phyloP scores from a whole-genome alignment of 1,139 yeast genomes.

The Casaregolazyma suthepensis region DNA sequence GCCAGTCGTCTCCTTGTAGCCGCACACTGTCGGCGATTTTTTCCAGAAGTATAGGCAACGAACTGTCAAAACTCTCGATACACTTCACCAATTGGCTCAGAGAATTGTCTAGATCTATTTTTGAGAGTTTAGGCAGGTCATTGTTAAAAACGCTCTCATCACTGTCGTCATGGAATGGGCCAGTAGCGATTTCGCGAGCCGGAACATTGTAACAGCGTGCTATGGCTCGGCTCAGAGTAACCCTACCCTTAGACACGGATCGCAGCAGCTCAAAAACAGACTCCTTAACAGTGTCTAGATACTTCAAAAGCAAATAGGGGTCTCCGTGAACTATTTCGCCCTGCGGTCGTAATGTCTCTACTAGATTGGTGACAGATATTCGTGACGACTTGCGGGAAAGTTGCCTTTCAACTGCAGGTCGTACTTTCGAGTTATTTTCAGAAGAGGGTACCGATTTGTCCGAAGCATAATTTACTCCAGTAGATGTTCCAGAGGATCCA shows the following conservation, averaged over 20 bases:
- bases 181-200: conserved; percentile 7
- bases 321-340: conserved; percentile 37
- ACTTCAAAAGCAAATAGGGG: conserved; percentile 30
- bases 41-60: conserved; percentile 21
- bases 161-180: conserved; percentile 1
- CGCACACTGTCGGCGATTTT: conserved; percentile 7
- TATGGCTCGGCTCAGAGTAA: conserved; percentile 31
- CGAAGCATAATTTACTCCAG: neutral
- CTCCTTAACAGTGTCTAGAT: conserved; percentile 30
- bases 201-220: conserved; percentile 40
- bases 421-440: neutral
- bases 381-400: neutral
- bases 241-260: conserved; percentile 32
- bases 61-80: conserved; percentile 27
- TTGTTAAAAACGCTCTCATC: neutral
- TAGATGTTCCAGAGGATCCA: neutral
- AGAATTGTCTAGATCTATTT: conserved; percentile 12
- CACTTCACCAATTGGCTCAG: conserved; percentile 4
- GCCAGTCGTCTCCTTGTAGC: conserved; percentile 15
- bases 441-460: neutral
- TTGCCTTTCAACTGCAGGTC: neutral
- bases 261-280: conserved; percentile 34
- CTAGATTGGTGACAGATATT: conserved; percentile 1
- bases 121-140: conserved; percentile 2
- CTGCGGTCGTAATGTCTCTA: conserved; percentile 18